These are phyloP conservation scores for Lactarius hatsudake DNA, from an alignment of 768 basidiomycete species.

Conservation along the genomic window DNA sequence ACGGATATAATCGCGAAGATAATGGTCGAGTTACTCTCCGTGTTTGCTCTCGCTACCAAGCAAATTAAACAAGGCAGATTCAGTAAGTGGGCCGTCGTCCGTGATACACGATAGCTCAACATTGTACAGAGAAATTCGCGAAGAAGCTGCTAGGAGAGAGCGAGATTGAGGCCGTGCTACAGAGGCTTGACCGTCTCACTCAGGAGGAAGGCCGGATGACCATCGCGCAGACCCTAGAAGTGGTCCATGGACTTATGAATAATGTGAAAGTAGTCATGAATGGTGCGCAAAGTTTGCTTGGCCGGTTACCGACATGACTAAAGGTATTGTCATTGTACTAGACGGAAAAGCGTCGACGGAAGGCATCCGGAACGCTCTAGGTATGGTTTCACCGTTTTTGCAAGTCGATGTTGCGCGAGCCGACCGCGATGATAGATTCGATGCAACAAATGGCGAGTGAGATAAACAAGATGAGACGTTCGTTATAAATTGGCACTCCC, in stretches of 20 bases:
- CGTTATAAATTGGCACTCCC: neutral
- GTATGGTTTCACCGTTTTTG: neutral
- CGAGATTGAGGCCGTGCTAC: neutral
- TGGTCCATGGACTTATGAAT: constrained; percentile 1
- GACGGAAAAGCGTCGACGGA: neutral
- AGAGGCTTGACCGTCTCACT: constrained; percentile 3
- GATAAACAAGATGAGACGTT: neutral
- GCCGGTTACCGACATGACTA: neutral
- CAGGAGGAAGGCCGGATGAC: constrained; percentile 2
- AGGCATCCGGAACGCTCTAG: neutral
- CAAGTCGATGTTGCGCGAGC: neutral
- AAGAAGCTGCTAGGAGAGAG: constrained; percentile 13
- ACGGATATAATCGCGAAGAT: neutral
- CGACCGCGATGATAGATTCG: neutral
- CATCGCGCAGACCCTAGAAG: constrained; percentile 3
- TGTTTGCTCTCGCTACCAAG: constrained; percentile 2
- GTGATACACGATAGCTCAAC: neutral
- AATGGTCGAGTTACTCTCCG: constrained; percentile 6
- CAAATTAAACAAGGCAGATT: constrained; percentile 7
- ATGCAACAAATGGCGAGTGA: neutral
- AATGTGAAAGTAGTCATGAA: constrained; percentile 5
- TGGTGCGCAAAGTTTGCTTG: neutral
- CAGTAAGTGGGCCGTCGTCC: neutral
- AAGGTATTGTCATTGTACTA: neutral
- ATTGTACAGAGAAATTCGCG: neutral